Base-by-base conservation (phyloP, 345 rosid species). In the Nephelium lappaceum region DNA sequence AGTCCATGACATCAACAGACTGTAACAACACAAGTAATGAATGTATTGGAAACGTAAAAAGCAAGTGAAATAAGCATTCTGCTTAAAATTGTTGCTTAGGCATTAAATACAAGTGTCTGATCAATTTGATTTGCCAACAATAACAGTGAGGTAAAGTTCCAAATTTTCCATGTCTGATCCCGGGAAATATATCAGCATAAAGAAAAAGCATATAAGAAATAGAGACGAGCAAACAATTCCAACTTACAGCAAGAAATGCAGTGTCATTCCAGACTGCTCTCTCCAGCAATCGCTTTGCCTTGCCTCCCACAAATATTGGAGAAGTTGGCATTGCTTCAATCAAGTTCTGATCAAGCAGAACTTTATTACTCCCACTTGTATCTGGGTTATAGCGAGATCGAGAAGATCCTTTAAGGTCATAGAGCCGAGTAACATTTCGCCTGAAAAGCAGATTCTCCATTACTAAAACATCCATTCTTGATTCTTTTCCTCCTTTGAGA, bases 191-290 rank as follows among this genome's bases (percentile, higher is more conserved):
- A 51, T 27, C n/a, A 11, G 49, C 49, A 71, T 14, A 2, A 39
- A 38, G 42, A 72, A 72, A 6, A 39, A n/a, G 67, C 24, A 41
- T 11, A 3, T 15, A 25, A 11, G 25, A 16, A 18, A 82, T 36
- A 53, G 57, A 25, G 66, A 75, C 21, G 12, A 42, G 43, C 36
- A 57, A 38, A 57, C 55, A 69, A 76, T 65, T 70, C 25, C 67
- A 75, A 88, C 97, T 91, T 91, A 94, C 97, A 41, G 97, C 98
- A 47, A 96, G 99, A 88, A 96, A 96, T 43, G 91, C 81, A 77
- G 99, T 96, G 78, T 96, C 98, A 62, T 94, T 96, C 99, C 98
- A 96, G 64, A 94, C 97, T 39, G 99, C 98, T 88, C 99, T 86
- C 85, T 91, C 98, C 66, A 96, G 90, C 75, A 93, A 76, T 73